phyloP scores from a whole-genome alignment of 75 land plant species.

The Selaginella tamariscina region DNA sequence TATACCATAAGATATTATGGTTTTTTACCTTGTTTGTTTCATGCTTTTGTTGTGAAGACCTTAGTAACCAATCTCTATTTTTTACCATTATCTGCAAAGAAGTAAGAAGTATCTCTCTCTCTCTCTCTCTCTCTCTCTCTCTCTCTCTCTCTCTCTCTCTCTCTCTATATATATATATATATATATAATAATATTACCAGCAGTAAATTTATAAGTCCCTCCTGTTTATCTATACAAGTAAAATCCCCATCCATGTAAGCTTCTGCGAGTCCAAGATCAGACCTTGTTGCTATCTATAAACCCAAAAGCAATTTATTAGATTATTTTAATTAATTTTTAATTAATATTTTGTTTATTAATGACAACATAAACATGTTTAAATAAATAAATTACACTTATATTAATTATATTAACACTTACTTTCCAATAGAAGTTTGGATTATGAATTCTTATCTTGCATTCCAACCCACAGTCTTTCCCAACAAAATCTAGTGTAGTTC shows the following conservation, averaged over 20 bases:
- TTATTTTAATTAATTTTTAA: too few relatives aligned
- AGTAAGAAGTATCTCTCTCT: too few relatives aligned
- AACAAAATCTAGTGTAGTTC: conserved; percentile 55
- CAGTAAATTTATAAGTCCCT: conserved; percentile 64
- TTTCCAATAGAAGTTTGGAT: conserved; percentile 90
- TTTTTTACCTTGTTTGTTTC: neutral
- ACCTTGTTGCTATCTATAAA: conserved; percentile 67
- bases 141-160: too few relatives aligned
- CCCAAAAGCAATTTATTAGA: too few relatives aligned
- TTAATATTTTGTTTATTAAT: too few relatives aligned
- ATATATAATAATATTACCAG: conserved; percentile 26
- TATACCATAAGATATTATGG: too few relatives aligned
- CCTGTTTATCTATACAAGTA: conserved; percentile 50
- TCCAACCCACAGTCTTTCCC: conserved; percentile 33
- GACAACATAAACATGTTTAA: neutral
- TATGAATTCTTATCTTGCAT: conserved; percentile 45
- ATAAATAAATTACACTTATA: neutral
- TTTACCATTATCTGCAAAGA: conserved; percentile 57
- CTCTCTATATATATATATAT: neutral
- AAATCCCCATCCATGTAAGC: conserved; percentile 89
- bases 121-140: too few relatives aligned
- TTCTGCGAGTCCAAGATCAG: conserved; percentile 94
- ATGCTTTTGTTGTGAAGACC: neutral
- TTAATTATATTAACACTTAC: conserved; percentile 30
- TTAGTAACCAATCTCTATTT: conserved; percentile 36